Percentiles rank a stretch among this genome's conserved stretches.
Evolutionary conservation across 441 rosid species (phyloP).

Genomic region (Eugenia klotzschiana): DNA sequence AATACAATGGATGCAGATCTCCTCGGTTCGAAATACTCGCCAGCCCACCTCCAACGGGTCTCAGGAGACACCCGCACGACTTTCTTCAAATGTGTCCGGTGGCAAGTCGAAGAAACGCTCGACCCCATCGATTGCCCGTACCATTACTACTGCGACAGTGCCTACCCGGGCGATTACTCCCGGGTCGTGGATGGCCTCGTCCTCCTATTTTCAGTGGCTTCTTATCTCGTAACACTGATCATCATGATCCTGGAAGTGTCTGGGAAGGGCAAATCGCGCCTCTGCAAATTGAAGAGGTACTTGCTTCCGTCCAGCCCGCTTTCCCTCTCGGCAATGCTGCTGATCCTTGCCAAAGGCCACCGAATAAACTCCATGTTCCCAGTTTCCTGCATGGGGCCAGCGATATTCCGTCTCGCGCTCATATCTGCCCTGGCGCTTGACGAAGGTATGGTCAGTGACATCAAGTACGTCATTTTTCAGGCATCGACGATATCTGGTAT

Average conservation of each 20-base stretch:
- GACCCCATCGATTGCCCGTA: constrained; percentile 67
- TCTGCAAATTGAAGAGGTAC: constrained; percentile 24
- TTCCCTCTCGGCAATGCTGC: constrained; percentile 39
- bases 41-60: constrained; percentile 21
- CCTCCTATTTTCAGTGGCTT: constrained; percentile 20
- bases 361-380: constrained; percentile 51
- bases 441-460: constrained; percentile 24
- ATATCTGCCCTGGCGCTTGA: constrained; percentile 47
- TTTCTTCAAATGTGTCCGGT: constrained; percentile 62
- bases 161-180: constrained; percentile 43
- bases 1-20: constrained; percentile 10
- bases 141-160: constrained; percentile 70
- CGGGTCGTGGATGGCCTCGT: constrained; percentile 25
- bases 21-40: constrained; percentile 4
- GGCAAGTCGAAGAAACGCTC: constrained; percentile 76
- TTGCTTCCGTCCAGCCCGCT: constrained; percentile 61
- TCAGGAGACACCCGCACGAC: constrained; percentile 23
- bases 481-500: constrained; percentile 72
- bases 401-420: constrained; percentile 42
- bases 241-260: constrained; percentile 24
- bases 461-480: constrained; percentile 46
- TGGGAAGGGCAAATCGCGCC: constrained; percentile 12
- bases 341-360: constrained; percentile 57
- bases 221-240: constrained; percentile 29
- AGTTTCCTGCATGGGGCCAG: constrained; percentile 46